Evolutionary conservation across 345 rosid species (phyloP), one percentile per base, ranked within the genome.

Genomic region (Eucalyptus coolabah): DNA sequence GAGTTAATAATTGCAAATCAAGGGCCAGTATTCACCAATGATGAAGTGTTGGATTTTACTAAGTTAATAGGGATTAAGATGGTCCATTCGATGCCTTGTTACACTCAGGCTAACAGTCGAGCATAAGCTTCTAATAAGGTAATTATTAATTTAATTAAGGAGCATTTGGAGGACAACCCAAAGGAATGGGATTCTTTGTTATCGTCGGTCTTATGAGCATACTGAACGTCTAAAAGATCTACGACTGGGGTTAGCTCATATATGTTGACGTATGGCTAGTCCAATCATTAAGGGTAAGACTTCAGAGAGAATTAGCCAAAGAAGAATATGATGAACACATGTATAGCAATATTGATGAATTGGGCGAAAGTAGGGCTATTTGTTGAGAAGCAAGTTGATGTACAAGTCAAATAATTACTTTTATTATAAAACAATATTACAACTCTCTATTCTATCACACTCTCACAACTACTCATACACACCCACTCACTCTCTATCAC

Each of bases 21-120:
- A 56, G 63, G 63, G 59, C 0, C 2, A 53, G 1, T 23, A 56
- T 56, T 56, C 30, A 56, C 63, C 12, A 9, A 1, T 0, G 1
- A 5, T 23, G 63, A 56, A 26, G 63, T 56, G 30, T 56, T 24
- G 12, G 28, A 56, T 1, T 24, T 4, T 23, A 56, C 30, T 23
- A 24, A 56, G 30, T 56, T 1, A 56, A 56, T 11, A 24, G 63
- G 30, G 13, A 56, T 56, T 56, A 56, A 56, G 12, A 56, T 56
- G 30, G 30, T 56, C 30, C 63, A 56, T 56, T 56, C 30, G 5
- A 56, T 24, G 63, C 13, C 63, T 56, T 56, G 6, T 56, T 24
- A 24, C 30, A 24, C 28, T 10, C 30, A 56, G 6, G 30, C 63
- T 12, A 53, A 53, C 5, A 1, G 10, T 8, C 11, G 2, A 0